Conservation (phyloP, 495 filamentous ascomycete species). For the Penicillium herquei region DNA sequence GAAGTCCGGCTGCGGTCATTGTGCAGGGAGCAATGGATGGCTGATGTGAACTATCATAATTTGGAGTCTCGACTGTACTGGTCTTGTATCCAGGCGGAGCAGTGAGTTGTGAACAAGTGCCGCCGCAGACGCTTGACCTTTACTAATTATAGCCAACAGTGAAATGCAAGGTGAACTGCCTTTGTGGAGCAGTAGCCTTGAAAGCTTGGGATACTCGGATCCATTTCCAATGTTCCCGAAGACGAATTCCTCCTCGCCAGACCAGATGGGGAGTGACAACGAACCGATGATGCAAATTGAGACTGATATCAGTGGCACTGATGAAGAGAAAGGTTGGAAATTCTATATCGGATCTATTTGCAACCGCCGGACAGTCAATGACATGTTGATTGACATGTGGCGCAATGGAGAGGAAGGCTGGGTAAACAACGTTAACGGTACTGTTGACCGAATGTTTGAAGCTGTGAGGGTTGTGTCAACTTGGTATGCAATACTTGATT, state of each 20-base stretch:
- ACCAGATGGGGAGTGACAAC: constrained; percentile 14
- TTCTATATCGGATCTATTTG: constrained; percentile 28
- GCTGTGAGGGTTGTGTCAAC: constrained; percentile 18
- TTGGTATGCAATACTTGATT: constrained; percentile 13
- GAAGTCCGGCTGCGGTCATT: constrained; percentile 26
- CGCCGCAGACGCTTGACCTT: neutral
- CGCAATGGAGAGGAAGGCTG: constrained; percentile 21
- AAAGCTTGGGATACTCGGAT: constrained; percentile 20
- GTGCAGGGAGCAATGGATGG: constrained; percentile 25
- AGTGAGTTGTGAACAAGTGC: constrained; percentile 9
- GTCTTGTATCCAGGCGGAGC: constrained; percentile 30
- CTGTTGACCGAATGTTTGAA: constrained; percentile 12
- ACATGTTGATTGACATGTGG: constrained; percentile 27
- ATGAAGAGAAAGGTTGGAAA: constrained; percentile 26
- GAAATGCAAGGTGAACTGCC: constrained; percentile 28
- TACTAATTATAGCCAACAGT: constrained; percentile 9
- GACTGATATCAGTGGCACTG: constrained; percentile 9
- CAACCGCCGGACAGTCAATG: constrained; percentile 28
- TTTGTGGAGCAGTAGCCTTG: constrained; percentile 27
- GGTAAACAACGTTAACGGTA: constrained; percentile 15
- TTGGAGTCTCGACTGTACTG: constrained; percentile 28
- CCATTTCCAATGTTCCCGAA: constrained; percentile 21
- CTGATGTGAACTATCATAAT: constrained; percentile 25
- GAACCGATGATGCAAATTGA: neutral
- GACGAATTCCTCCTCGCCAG: constrained; percentile 2